Evolutionary conservation across 2,329 filamentous ascomycete genomes (phyloP), one percentile per base, ranked within the genome.

Genomic region (Cercospora sp.): DNA sequence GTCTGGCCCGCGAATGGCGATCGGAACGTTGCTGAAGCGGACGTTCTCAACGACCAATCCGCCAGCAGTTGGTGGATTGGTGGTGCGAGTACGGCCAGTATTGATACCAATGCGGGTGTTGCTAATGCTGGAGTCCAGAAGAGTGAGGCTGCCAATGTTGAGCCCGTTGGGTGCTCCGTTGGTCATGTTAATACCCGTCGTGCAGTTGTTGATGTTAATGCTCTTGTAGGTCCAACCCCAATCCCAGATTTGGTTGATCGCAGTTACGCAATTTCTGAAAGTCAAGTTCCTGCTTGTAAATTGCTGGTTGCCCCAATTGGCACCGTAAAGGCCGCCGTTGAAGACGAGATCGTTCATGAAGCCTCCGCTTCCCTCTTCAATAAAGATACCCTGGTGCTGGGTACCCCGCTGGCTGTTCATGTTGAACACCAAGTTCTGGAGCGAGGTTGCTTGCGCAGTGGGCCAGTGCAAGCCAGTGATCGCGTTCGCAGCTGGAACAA

Each of bases 201-300:
- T 75, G 72, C 85, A 87, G 73, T 86, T 86, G 63, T 82, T 82
- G 71, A 89, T 80, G 45, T 88, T 75, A 4, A 81, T 72, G 45
- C 64, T 70, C 63, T 70, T 53, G 64, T 72, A 72, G 0, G 83
- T 85, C 83, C 83, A 89, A 0, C 85, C 85, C 87, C 87, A 89
- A 67, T 87, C 80, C 86, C 86, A 89, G 9, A 85, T 78, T 70
- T 87, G 82, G 26, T 84, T 82, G 58, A 89, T 86, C 2, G 84
- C 86, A 0, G 85, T 87, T 0, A 80, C 78, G 18, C 81, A 81
- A 53, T 82, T 79, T 48, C 83, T 81, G 74, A 89, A 87, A 0
- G 78, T 82, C 31, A 90, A 71, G 69, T 87, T 86, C 9, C 84
- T 82, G 67, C 84, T 86, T 0, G 87, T 90, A 57, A 73, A 73